A percentile compares a stretch with the other conserved stretches of the same genome.
phyloP scores from a whole-genome alignment of 495 filamentous ascomycete species.

The Ramalina intermedia region DNA sequence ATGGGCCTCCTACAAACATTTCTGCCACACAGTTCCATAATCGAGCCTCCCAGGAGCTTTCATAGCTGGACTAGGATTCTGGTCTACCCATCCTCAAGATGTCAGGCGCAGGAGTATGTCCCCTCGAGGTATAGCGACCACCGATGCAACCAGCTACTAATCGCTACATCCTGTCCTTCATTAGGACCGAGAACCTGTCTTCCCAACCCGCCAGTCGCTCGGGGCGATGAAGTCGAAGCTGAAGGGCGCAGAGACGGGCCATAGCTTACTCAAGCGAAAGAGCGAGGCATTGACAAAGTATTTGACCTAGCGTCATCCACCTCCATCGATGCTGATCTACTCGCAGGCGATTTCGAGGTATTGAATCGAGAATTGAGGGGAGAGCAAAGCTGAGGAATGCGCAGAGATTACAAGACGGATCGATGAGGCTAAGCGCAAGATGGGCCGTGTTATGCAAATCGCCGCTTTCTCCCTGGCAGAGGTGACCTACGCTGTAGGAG shows the following conservation, averaged over 20 bases:
- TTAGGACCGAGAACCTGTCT: slow-evolving; percentile 84
- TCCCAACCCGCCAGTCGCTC: slow-evolving; percentile 92
- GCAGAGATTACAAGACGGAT: slow-evolving; percentile 93
- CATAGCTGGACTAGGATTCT: too few relatives aligned
- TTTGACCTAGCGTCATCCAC: too few relatives aligned
- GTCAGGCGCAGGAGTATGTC: slow-evolving; percentile 44
- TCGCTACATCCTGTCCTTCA: not conserved
- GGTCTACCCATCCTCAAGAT: slow-evolving; percentile 20
- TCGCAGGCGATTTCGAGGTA: slow-evolving; percentile 74
- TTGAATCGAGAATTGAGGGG: not conserved
- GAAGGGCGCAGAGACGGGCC: slow-evolving; percentile 86
- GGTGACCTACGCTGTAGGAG: slow-evolving; percentile 93
- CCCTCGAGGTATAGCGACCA: not conserved
- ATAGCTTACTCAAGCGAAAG: slow-evolving; percentile 79
- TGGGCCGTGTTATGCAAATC: slow-evolving; percentile 99
- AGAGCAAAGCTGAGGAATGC: too few relatives aligned
- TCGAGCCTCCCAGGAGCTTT: too few relatives aligned
- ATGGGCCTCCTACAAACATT: too few relatives aligned
- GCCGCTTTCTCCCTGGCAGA: slow-evolving; percentile 95
- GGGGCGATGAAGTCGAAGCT: slow-evolving; percentile 97
- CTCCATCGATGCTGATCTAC: slow-evolving; percentile 5
- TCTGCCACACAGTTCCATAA: too few relatives aligned
- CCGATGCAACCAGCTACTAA: slow-evolving; percentile 6
- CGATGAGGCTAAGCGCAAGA: slow-evolving; percentile 98
- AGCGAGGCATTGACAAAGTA: slow-evolving; percentile 87